Evolutionary conservation across 352 stramenopile genomes (phyloP).

Genomic region (Phytopythium aichiense): DNA sequence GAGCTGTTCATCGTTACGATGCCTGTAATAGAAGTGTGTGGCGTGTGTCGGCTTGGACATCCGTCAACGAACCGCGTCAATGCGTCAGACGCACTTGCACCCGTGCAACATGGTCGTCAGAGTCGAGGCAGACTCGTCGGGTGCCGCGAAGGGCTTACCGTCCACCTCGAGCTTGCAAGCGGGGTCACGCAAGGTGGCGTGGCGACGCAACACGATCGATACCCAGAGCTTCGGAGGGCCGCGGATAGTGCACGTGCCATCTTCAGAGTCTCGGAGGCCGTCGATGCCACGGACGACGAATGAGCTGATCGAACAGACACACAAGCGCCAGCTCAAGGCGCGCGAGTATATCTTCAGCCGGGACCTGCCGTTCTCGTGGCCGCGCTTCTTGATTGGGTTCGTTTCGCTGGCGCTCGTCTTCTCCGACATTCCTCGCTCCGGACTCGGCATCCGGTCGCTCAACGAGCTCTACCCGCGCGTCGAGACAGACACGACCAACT

Average conservation of each 20-base stretch:
- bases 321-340: constrained; percentile 11
- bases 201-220: not conserved
- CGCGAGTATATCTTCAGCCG: constrained; percentile 19
- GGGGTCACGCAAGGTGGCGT: not conserved
- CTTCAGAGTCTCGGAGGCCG: not conserved
- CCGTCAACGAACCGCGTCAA: not conserved
- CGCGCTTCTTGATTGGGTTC: constrained; percentile 17
- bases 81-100: not conserved
- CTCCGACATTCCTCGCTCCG: constrained; percentile 26
- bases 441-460: constrained; percentile 12
- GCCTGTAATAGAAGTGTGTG: no score
- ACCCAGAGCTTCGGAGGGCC: not conserved
- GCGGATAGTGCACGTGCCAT: not conserved
- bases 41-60: not conserved
- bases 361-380: constrained; percentile 23
- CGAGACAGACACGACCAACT: constrained; percentile 3
- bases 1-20: no score
- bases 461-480: not conserved
- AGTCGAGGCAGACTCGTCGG: not conserved
- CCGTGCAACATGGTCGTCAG: not conserved
- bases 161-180: not conserved
- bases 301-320: constrained; percentile 17
- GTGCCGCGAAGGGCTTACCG: not conserved
- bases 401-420: constrained; percentile 29
- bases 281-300: not conserved